A percentile compares a stretch with the other conserved stretches of the same genome.
These are phyloP conservation scores for Tetratostichococcus sp. DNA, from an alignment of 139 green algal species.

Conservation along the genomic window DNA sequence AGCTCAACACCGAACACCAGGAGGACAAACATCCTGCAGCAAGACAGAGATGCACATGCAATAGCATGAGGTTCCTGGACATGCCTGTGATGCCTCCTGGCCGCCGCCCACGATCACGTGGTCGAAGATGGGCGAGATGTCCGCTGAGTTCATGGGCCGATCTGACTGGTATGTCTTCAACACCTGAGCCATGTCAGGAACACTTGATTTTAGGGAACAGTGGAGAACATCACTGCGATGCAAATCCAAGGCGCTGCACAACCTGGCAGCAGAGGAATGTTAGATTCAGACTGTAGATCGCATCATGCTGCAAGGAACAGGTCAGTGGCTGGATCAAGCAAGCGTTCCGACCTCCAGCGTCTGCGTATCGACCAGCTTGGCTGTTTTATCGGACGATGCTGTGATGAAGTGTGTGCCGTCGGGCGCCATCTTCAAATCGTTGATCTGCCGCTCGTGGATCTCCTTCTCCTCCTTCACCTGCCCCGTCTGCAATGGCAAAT, in stretches of 20 bases:
- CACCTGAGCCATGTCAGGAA: too few species aligned
- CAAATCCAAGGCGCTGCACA: too few species aligned
- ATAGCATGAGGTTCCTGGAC: too few species aligned
- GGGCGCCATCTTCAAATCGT: constrained; percentile 59
- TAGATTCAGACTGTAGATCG: too few species aligned
- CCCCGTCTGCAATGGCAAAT: constrained; percentile 49
- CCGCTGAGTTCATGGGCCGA: constrained; percentile 83
- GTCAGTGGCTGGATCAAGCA: too few species aligned
- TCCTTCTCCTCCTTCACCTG: constrained; percentile 50
- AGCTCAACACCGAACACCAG: too few species aligned
- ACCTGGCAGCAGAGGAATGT: too few species aligned
- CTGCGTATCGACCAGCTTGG: constrained; percentile 81
- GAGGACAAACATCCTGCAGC: neutral
- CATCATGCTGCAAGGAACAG: too few species aligned
- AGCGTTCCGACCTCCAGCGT: constrained; percentile 52
- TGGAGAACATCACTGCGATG: too few species aligned
- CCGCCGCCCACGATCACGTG: constrained; percentile 92
- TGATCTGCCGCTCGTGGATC: constrained; percentile 83
- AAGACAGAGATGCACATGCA: too few species aligned
- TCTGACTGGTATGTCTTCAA: constrained; percentile 92
- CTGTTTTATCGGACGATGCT: constrained; percentile 85
- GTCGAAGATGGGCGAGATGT: constrained; percentile 88
- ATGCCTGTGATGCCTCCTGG: constrained; percentile 73
- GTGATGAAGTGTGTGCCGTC: constrained; percentile 94
- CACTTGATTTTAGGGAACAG: too few species aligned